These are phyloP conservation scores for Leavenworthia alabamica DNA, from an alignment of 345 rosid genomes.

Conservation along the genomic window DNA sequence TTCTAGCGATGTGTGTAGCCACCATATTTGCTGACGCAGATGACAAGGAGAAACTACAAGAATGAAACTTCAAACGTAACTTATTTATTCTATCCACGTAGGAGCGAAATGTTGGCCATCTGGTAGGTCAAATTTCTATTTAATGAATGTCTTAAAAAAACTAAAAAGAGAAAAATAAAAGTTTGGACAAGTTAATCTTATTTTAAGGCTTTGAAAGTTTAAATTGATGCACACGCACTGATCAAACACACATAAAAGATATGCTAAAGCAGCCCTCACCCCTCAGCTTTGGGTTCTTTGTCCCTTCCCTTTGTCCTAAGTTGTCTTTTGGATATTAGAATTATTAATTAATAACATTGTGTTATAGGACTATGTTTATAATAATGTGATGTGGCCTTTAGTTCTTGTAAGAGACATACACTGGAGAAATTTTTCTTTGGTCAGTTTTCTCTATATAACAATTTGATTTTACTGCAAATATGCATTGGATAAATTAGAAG, in stretches of 20 bases:
- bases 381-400: slow-evolving; percentile 24
- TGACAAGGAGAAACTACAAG: too few relatives aligned
- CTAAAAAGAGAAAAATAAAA: neutral
- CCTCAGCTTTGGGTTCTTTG: slow-evolving; percentile 27
- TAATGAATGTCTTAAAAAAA: too few relatives aligned
- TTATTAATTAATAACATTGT: slow-evolving; percentile 5
- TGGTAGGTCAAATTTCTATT: too few relatives aligned
- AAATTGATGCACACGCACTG: slow-evolving; percentile 26
- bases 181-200: slow-evolving; percentile 11
- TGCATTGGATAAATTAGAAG: neutral
- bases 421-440: neutral
- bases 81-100: too few relatives aligned
- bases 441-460: slow-evolving; percentile 2
- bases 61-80: too few relatives aligned
- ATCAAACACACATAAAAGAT: slow-evolving; percentile 18
- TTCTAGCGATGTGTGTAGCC: too few relatives aligned
- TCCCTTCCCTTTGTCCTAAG: slow-evolving; percentile 11
- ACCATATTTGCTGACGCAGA: too few relatives aligned
- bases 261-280: slow-evolving; percentile 14
- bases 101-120: too few relatives aligned
- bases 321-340: slow-evolving; percentile 7
- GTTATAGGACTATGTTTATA: neutral
- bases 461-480: slow-evolving; percentile 25
- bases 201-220: slow-evolving; percentile 17
- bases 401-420: slow-evolving; percentile 36